These are phyloP conservation scores for Metahyphopichia silvanorum DNA, from an alignment of 805 yeast species.

Conservation along the genomic window DNA sequence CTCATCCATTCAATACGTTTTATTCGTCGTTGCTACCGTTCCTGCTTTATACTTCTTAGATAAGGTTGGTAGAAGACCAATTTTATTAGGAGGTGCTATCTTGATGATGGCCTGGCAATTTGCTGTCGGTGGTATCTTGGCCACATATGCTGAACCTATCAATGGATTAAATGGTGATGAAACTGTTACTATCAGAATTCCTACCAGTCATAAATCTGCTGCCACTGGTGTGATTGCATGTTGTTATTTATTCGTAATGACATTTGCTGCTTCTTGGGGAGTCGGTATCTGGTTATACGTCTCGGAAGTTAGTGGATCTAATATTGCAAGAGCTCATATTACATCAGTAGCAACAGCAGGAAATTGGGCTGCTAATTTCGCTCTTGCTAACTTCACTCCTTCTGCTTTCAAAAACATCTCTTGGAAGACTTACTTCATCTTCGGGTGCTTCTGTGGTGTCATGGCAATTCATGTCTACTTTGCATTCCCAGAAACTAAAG, in stretches of 20 bases:
- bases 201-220: conserved; percentile 25
- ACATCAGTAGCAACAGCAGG: conserved; percentile 63
- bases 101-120: conserved; percentile 36
- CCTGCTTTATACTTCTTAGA: conserved; percentile 59
- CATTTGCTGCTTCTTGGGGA: conserved; percentile 52
- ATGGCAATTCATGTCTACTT: conserved; percentile 43
- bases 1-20: conserved; percentile 53
- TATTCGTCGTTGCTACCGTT: conserved; percentile 51
- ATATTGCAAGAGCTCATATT: conserved; percentile 56
- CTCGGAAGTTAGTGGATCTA: conserved; percentile 55
- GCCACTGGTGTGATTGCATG: conserved; percentile 44
- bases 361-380: conserved; percentile 64
- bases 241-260: conserved; percentile 50
- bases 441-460: conserved; percentile 47
- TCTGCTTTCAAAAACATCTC: conserved; percentile 47
- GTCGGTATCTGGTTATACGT: conserved; percentile 57
- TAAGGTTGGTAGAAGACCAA: conserved; percentile 60
- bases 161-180: conserved; percentile 18
- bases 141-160: conserved; percentile 31
- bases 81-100: conserved; percentile 44
- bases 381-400: conserved; percentile 64
- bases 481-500: conserved; percentile 57
- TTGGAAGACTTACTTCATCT: conserved; percentile 54
- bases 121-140: conserved; percentile 34
- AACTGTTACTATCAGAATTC: conserved; percentile 32